phyloP scores from a whole-genome alignment of 192 early-diverging fungal species.

The Chytriomyces confervae region DNA sequence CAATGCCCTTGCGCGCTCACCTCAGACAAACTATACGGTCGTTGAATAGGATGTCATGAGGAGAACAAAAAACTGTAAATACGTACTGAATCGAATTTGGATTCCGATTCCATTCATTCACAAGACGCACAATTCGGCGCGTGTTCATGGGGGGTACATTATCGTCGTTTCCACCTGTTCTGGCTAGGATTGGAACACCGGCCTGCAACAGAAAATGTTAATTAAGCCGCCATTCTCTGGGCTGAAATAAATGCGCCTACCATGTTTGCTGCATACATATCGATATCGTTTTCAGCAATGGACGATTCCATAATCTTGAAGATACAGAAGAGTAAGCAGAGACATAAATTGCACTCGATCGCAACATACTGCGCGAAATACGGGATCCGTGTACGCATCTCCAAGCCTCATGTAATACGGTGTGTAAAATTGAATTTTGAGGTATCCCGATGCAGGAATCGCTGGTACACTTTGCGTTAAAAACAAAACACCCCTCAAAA shows the following conservation, averaged over 20 bases:
- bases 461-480: slow-evolving; percentile 36
- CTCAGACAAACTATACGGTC: slow-evolving; percentile 62
- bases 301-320: slow-evolving; percentile 69
- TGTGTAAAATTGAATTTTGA: slow-evolving; percentile 77
- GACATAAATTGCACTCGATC: slow-evolving; percentile 4
- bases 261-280: slow-evolving; percentile 72
- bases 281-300: slow-evolving; percentile 77
- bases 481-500: background rate
- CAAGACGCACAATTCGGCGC: slow-evolving; percentile 64
- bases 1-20: slow-evolving; percentile 68
- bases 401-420: slow-evolving; percentile 70
- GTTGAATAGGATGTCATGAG: background rate
- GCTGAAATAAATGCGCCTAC: slow-evolving; percentile 41
- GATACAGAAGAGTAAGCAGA: background rate
- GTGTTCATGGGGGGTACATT: slow-evolving; percentile 79
- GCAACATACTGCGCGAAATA: slow-evolving; percentile 61
- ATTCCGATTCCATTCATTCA: slow-evolving; percentile 67
- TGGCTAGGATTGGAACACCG: slow-evolving; percentile 67
- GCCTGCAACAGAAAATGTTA: slow-evolving; percentile 45
- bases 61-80: background rate
- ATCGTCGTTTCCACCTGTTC: slow-evolving; percentile 67
- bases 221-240: background rate
- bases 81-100: slow-evolving; percentile 51
- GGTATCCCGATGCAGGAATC: slow-evolving; percentile 72
- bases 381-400: slow-evolving; percentile 66